Evolutionary conservation across 805 yeast genomes (phyloP).

Genomic region (Debaryomyces prosopidis): DNA sequence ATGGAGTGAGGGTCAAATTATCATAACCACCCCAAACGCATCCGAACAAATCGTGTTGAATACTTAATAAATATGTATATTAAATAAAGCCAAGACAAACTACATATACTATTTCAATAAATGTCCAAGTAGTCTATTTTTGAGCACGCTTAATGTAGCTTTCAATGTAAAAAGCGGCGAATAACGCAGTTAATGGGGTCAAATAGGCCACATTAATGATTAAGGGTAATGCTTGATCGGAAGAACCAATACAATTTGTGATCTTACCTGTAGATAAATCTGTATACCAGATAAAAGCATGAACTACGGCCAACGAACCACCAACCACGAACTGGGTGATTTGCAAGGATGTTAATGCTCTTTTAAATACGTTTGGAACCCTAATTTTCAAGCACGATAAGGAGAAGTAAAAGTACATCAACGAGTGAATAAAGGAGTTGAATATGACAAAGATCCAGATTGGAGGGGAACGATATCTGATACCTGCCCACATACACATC

Average conservation of each 20-base stretch:
- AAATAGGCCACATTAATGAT: slow-evolving; percentile 63
- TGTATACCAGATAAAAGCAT: slow-evolving; percentile 59
- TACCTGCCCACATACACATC: slow-evolving; percentile 81
- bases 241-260: slow-evolving; percentile 50
- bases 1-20: neutral
- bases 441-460: slow-evolving; percentile 80
- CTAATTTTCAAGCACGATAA: slow-evolving; percentile 57
- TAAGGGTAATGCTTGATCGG: slow-evolving; percentile 64
- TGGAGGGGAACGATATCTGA: slow-evolving; percentile 68
- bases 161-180: slow-evolving; percentile 65
- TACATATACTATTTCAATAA: neutral
- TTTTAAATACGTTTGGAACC: slow-evolving; percentile 59
- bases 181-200: slow-evolving; percentile 65
- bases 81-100: neutral
- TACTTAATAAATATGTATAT: neutral
- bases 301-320: slow-evolving; percentile 65
- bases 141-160: slow-evolving; percentile 42
- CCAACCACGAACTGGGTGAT: slow-evolving; percentile 69
- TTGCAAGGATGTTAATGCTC: slow-evolving; percentile 63
- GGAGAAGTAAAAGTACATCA: slow-evolving; percentile 72
- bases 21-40: neutral
- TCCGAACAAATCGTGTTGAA: neutral
- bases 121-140: neutral
- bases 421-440: slow-evolving; percentile 74
- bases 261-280: slow-evolving; percentile 43